These are phyloP conservation scores for Linnemannia schmuckeri DNA, from an alignment of 192 early-diverging fungal genomes.

Conservation along the genomic window DNA sequence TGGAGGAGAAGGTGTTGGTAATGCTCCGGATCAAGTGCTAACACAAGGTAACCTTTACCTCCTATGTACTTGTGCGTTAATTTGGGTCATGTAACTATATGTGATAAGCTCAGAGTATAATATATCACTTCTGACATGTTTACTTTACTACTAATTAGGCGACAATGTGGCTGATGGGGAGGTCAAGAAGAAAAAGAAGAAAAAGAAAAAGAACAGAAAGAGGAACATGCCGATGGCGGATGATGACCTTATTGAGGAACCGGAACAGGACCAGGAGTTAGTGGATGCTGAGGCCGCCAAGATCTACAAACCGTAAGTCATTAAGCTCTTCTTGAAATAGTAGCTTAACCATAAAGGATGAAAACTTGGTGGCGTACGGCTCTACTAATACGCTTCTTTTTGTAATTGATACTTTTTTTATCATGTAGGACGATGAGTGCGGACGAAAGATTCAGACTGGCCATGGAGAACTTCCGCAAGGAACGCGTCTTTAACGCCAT, in stretches of 20 bases:
- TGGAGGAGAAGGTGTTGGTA: not conserved
- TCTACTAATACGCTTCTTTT: not conserved
- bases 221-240: constrained; percentile 16
- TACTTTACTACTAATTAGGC: not conserved
- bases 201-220: constrained; percentile 28
- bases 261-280: constrained; percentile 3
- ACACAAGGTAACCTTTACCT: not conserved
- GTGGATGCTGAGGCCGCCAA: not conserved
- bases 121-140: no score
- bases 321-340: no score
- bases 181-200: constrained; percentile 26
- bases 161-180: not conserved
- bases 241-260: constrained; percentile 14
- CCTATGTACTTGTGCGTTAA: not conserved
- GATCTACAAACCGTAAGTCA: constrained; percentile 25
- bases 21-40: not conserved
- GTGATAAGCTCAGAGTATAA: not conserved
- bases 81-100: not conserved
- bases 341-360: no score
- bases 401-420: not conserved
- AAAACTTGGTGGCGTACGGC: not conserved
- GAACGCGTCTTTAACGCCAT: constrained; percentile 25
- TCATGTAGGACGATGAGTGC: constrained; percentile 7
- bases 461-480: constrained; percentile 48
- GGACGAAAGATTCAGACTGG: constrained; percentile 29